phyloP scores from a whole-genome alignment of 2,329 filamentous ascomycete genomes.

The Mycosphaerella sp. region DNA sequence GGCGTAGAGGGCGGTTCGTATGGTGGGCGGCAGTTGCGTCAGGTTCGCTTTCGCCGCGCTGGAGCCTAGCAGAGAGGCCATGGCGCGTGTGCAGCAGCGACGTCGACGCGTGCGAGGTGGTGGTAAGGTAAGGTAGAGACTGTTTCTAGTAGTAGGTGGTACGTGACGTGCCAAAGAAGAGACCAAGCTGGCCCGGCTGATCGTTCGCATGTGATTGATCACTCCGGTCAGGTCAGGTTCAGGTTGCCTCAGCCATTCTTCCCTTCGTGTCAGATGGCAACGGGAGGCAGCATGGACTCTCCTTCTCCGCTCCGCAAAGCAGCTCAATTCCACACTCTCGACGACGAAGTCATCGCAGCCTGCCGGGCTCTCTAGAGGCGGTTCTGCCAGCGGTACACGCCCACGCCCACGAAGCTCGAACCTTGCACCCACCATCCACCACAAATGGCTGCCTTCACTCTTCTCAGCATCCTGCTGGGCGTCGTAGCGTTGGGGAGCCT shows the following conservation, averaged over 20 bases:
- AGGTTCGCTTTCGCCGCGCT: slow-evolving; percentile 6
- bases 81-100: not conserved
- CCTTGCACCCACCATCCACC: not conserved
- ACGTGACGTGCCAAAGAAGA: no score
- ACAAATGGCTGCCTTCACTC: slow-evolving; percentile 3
- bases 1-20: slow-evolving; percentile 19
- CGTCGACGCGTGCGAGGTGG: no score
- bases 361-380: slow-evolving; percentile 1
- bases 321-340: not conserved
- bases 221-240: no score
- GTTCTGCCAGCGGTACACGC: not conserved
- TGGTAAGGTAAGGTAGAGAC: no score
- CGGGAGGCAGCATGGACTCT: not conserved
- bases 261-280: no score
- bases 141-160: no score
- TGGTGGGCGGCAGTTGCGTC: slow-evolving; percentile 22
- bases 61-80: slow-evolving; percentile 13
- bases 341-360: not conserved
- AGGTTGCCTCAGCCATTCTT: no score
- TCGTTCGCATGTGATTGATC: no score
- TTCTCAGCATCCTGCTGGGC: slow-evolving; percentile 21
- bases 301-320: not conserved
- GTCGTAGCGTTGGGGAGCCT: slow-evolving; percentile 21
- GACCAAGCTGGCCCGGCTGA: no score
- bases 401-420: slow-evolving; percentile 1